These are phyloP conservation scores for Stipa capillata DNA, from an alignment of 176 grass and related monocot genomes.

Conservation along the genomic window DNA sequence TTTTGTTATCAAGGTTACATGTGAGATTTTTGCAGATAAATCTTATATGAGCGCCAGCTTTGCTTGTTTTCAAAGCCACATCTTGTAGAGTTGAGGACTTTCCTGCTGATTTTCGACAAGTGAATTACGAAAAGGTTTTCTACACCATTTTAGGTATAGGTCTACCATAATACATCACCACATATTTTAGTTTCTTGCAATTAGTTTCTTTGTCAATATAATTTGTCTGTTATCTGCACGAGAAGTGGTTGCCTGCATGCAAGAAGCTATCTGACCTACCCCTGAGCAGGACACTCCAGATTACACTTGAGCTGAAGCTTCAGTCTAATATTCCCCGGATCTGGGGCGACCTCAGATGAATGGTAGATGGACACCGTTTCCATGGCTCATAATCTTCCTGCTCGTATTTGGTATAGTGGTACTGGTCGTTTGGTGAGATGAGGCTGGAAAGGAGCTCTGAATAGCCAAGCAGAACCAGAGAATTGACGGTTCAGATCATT, in stretches of 20 bases:
- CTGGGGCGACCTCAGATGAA: conserved; percentile 18
- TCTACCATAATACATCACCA: background rate
- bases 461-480: background rate
- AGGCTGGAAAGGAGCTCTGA: conserved; percentile 14
- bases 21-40: background rate
- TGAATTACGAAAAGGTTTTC: background rate
- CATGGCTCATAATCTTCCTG: background rate
- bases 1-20: background rate
- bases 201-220: background rate
- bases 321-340: conserved; percentile 8
- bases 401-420: conserved; percentile 15
- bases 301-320: background rate
- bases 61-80: conserved; percentile 20
- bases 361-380: background rate
- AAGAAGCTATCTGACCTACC: background rate
- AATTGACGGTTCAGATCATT: background rate
- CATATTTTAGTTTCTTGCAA: background rate
- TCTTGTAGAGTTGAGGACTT: background rate
- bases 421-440: conserved; percentile 27
- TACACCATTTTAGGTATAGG: background rate
- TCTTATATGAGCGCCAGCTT: background rate
- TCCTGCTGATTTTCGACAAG: background rate
- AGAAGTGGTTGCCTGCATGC: conserved; percentile 1
- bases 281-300: background rate
- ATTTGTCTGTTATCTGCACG: background rate